phyloP scores from a whole-genome alignment of 345 rosid genomes.

The Eucalyptus caleyi region DNA sequence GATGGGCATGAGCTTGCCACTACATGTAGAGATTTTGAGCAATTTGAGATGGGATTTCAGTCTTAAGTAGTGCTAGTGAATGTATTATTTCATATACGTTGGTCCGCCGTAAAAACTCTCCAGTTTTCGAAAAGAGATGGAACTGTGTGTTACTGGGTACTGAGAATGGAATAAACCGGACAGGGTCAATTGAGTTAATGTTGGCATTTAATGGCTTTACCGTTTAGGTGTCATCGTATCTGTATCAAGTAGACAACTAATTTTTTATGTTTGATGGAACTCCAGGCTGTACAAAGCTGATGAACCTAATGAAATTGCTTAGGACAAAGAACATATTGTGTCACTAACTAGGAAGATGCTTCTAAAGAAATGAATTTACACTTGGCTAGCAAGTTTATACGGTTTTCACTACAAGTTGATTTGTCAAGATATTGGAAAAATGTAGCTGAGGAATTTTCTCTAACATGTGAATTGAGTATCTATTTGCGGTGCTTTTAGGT shows the following conservation, averaged over 20 bases:
- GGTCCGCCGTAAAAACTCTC: not conserved
- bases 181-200: not conserved
- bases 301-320: not conserved
- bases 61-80: not conserved
- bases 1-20: not conserved
- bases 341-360: not conserved
- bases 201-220: not conserved
- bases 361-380: not conserved
- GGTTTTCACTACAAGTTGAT: not conserved
- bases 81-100: not conserved
- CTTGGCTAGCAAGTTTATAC: not conserved
- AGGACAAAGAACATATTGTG: not conserved
- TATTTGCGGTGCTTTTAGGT: conserved; percentile 12
- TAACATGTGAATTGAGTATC: not conserved
- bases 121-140: not conserved
- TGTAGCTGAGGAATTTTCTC: conserved; percentile 2
- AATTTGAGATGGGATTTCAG: not conserved
- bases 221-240: not conserved
- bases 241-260: not conserved
- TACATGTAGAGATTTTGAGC: not conserved
- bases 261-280: not conserved
- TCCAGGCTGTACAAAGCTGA: not conserved
- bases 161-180: not conserved
- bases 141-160: not conserved
- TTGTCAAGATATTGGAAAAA: not conserved